Evolutionary conservation across 1,139 yeast species (phyloP).

Genomic region (Suhomyces ambrosiae): DNA sequence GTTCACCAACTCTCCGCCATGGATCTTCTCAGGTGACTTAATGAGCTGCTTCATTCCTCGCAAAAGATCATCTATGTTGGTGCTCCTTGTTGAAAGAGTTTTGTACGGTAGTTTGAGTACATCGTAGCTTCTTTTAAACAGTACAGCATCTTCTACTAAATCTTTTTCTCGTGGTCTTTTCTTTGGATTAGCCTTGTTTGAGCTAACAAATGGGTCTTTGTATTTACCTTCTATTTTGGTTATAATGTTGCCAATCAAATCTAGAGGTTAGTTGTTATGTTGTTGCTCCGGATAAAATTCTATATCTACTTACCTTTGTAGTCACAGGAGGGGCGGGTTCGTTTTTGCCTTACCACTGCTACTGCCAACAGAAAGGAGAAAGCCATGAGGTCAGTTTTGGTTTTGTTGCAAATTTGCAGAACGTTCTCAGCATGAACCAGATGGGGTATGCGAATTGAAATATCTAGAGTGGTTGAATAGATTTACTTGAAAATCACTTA

Average conservation of each 20-base stretch:
- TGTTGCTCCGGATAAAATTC: too few species aligned
- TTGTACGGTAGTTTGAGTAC: neutral
- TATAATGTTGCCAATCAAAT: neutral
- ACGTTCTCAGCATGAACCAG: too few species aligned
- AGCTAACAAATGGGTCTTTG: neutral
- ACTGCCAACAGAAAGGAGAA: neutral
- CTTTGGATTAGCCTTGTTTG: neutral
- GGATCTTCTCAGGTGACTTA: neutral
- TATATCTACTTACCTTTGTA: neutral
- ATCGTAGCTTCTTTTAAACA: neutral
- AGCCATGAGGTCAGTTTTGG: neutral
- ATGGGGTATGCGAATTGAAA: too few species aligned
- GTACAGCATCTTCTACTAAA: neutral
- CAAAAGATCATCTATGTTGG: constrained; percentile 1
- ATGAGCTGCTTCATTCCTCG: constrained; percentile 1
- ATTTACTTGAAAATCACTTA: too few species aligned
- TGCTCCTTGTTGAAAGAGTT: neutral
- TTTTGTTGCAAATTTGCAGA: neutral
- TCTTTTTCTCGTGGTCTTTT: neutral
- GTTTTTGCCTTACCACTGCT: neutral
- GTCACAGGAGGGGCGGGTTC: neutral
- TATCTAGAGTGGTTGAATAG: too few species aligned
- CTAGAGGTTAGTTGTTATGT: neutral
- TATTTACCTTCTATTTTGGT: neutral
- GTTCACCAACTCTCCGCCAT: neutral